Base-by-base conservation (phyloP, 208 protist species). In the Leptomonas pyrrhocoris region DNA sequence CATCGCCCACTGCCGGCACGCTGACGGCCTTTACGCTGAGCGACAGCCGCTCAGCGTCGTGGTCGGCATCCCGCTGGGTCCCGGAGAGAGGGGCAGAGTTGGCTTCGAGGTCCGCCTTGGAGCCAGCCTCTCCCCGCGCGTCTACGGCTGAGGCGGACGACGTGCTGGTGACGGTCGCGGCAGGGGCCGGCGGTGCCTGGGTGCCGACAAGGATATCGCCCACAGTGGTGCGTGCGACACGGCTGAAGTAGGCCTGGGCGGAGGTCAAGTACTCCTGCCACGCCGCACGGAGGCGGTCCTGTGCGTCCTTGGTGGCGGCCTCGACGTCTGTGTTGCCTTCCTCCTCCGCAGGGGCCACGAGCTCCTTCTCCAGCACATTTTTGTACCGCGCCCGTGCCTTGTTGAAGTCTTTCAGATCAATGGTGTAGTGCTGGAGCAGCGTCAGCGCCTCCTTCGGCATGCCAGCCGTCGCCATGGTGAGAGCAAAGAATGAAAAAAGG, bases 371-470 rank as follows among this genome's bases (percentile, higher is more conserved):
- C n/a, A 80, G 59, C 21, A 91, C 74, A 16, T 68, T 64, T 2
- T 64, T 74, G 77, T 93, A 96, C n/a, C 86, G 77, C 16, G 65
- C 53, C 7, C 58, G 46, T 5, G 91, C 91, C 70, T 87, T 90
- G 40, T 65, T 79, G 48, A 91, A 89, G 68, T 96, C 91, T 61
- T 90, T 90, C 3, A 89, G 50, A 62, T 96, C 86, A 65, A 96
- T 87, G 56, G 50, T 53, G 54, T 85, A 88, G 50, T 79, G 73
- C 59, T 96, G 84, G 45, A 96, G 73, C 23, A 94, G 56, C 58
- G 86, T 74, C 60, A 89, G 49, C 18, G 84, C 69, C 68, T 75
- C 84, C 30, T 77, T 54, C 34, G 79, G 71, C 25, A 95, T 76
- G 51, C 51, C 68, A 19, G 73, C 68, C 2, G 81, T 86, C 19